A percentile compares a stretch with the other conserved stretches of the same genome.
phyloP scores from a whole-genome alignment of 2,329 filamentous ascomycete genomes.

The Epichloe aotearoae region DNA sequence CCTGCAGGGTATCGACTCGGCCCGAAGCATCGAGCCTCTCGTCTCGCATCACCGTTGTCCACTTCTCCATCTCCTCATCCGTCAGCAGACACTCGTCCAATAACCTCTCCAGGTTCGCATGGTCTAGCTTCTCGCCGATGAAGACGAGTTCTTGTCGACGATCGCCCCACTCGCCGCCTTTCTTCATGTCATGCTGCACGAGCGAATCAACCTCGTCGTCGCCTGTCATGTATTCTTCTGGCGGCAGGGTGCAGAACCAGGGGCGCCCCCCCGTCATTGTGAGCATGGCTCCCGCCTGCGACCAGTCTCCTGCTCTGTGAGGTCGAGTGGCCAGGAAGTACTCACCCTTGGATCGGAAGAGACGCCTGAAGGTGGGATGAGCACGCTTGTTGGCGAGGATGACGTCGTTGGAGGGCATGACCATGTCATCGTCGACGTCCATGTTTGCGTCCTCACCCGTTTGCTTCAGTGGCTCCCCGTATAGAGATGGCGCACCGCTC shows the following conservation, averaged over 20 bases:
- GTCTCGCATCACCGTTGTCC: slow-evolving; percentile 38
- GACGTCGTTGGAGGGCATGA: slow-evolving; percentile 24
- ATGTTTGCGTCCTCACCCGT: slow-evolving; percentile 3
- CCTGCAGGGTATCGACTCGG: slow-evolving; percentile 32
- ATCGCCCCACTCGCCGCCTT: slow-evolving; percentile 53
- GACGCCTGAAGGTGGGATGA: slow-evolving; percentile 35
- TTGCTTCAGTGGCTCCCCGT: neutral
- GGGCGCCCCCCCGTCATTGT: slow-evolving; percentile 40
- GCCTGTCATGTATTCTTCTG: slow-evolving; percentile 35
- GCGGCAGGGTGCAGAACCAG: slow-evolving; percentile 47
- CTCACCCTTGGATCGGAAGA: slow-evolving; percentile 51
- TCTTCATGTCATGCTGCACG: slow-evolving; percentile 34
- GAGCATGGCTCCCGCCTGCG: slow-evolving; percentile 51
- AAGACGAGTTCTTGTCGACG: slow-evolving; percentile 60
- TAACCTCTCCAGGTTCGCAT: slow-evolving; percentile 32
- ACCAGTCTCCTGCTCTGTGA: slow-evolving; percentile 43
- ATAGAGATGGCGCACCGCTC: slow-evolving; percentile 11
- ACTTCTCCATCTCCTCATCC: slow-evolving; percentile 42
- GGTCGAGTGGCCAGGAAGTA: slow-evolving; percentile 47
- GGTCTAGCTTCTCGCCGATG: slow-evolving; percentile 53
- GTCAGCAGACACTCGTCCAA: slow-evolving; percentile 49
- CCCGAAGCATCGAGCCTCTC: slow-evolving; percentile 20
- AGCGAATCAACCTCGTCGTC: slow-evolving; percentile 34
- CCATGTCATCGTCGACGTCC: slow-evolving; percentile 11
- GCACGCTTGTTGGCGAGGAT: slow-evolving; percentile 44